These are phyloP conservation scores for Pythium dissotocum DNA, from an alignment of 352 stramenopile species.

Conservation along the genomic window DNA sequence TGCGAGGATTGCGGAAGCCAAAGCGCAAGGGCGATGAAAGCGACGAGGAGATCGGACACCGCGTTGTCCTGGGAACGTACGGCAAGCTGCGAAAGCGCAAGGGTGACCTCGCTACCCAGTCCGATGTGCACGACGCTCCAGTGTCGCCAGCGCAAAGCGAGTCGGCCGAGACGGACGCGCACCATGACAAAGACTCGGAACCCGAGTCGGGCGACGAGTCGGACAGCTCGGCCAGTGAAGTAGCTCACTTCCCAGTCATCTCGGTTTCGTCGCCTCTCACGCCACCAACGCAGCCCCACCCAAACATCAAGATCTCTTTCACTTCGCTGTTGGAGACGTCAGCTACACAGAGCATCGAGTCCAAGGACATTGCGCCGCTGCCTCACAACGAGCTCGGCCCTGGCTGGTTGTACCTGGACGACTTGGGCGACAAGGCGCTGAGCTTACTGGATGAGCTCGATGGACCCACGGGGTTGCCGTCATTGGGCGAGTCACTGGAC, in stretches of 20 bases:
- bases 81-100: conserved; percentile 30
- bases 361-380: conserved; percentile 11
- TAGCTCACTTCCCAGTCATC: conserved; percentile 8
- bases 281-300: background rate
- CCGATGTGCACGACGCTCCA: background rate
- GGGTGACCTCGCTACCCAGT: conserved; percentile 3
- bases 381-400: conserved; percentile 16
- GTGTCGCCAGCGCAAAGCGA: conserved; percentile 7
- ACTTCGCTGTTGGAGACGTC: conserved; percentile 13
- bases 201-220: conserved; percentile 12
- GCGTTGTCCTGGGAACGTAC: conserved; percentile 26
- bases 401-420: conserved; percentile 27
- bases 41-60: conserved; percentile 40
- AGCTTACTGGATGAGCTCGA: conserved; percentile 17
- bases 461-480: conserved; percentile 17
- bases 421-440: conserved; percentile 19
- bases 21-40: conserved; percentile 75
- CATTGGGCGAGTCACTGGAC: conserved; percentile 27
- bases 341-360: conserved; percentile 2
- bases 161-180: background rate
- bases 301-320: conserved; percentile 15
- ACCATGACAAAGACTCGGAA: conserved; percentile 6
- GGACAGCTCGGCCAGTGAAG: conserved; percentile 4
- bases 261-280: conserved; percentile 8
- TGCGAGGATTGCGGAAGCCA: conserved; percentile 65